phyloP scores from a whole-genome alignment of 371 early-diverging fungal species.

The Circinella minor region DNA sequence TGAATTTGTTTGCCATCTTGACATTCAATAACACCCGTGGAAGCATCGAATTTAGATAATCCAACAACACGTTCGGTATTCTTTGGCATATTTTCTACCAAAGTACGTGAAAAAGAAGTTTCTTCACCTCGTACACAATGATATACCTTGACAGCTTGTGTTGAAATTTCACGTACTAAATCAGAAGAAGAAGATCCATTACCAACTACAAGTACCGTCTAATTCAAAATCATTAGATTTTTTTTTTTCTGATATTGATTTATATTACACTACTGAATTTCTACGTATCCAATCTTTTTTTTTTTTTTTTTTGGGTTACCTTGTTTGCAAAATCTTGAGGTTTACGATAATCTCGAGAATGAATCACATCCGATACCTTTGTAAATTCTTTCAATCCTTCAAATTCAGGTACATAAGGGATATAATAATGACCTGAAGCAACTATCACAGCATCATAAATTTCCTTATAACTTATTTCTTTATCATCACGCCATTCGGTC shows the following conservation, averaged over 20 bases:
- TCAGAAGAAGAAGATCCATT: conserved; percentile 52
- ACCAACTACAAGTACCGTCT: conserved; percentile 53
- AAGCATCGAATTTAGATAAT: not conserved
- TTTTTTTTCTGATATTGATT: too few relatives aligned
- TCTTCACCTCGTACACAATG: conserved; percentile 43
- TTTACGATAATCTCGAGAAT: conserved; percentile 62
- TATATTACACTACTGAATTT: too few relatives aligned
- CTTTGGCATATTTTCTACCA: conserved; percentile 11
- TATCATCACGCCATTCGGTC: conserved; percentile 13
- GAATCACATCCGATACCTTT: conserved; percentile 30
- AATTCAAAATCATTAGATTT: not conserved
- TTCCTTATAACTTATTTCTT: conserved; percentile 18
- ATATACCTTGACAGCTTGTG: conserved; percentile 41
- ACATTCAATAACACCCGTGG: conserved; percentile 26
- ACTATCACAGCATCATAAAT: conserved; percentile 63
- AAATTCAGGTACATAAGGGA: conserved; percentile 62
- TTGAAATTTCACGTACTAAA: conserved; percentile 52
- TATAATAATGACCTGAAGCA: conserved; percentile 62
- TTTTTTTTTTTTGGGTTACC: conserved; percentile 29
- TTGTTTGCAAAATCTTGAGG: conserved; percentile 45
- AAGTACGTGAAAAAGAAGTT: conserved; percentile 27
- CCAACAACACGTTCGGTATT: conserved; percentile 26
- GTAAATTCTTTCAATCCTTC: conserved; percentile 37
- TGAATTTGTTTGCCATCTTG: conserved; percentile 37
- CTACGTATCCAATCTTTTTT: too few relatives aligned